phyloP scores from a whole-genome alignment of 805 yeast genomes.

The Hanseniaspora clermontiae region DNA sequence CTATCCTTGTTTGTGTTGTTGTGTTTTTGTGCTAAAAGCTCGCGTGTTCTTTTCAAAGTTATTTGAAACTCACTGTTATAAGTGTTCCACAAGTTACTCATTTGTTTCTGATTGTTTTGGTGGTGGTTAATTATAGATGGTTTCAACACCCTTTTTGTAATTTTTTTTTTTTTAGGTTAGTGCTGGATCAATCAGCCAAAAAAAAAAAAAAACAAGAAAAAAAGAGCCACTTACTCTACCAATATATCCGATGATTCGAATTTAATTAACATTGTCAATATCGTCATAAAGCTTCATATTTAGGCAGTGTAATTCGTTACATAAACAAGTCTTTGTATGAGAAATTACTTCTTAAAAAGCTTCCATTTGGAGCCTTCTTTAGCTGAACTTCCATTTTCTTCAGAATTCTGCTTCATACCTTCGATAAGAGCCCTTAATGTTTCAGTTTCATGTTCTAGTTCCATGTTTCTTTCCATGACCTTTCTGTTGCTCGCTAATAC shows the following conservation, averaged over 20 bases:
- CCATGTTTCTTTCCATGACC: conserved; percentile 51
- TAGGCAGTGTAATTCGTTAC: too few relatives aligned
- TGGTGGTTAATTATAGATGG: not conserved
- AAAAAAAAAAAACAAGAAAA: not conserved
- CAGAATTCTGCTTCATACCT: conserved; percentile 26
- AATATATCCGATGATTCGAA: too few relatives aligned
- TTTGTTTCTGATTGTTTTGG: conserved; percentile 2
- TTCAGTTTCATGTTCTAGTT: conserved; percentile 41
- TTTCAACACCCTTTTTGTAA: not conserved
- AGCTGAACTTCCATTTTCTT: conserved; percentile 3
- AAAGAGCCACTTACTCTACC: too few relatives aligned
- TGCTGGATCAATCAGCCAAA: too few relatives aligned
- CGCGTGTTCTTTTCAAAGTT: conserved; percentile 22
- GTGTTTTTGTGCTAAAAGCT: conserved; percentile 17
- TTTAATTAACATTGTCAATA: too few relatives aligned
- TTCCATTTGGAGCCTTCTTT: conserved; percentile 6
- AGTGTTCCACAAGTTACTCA: conserved; percentile 23
- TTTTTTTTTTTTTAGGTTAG: not conserved
- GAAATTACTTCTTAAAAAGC: not conserved
- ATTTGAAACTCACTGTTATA: conserved; percentile 32
- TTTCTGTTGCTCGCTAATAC: conserved; percentile 51
- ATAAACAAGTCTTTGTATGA: too few relatives aligned
- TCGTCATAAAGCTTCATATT: too few relatives aligned
- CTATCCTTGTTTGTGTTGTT: conserved; percentile 21
- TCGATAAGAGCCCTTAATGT: conserved; percentile 34